phyloP scores from a whole-genome alignment of 768 basidiomycete species.

The Suillus plorans region DNA sequence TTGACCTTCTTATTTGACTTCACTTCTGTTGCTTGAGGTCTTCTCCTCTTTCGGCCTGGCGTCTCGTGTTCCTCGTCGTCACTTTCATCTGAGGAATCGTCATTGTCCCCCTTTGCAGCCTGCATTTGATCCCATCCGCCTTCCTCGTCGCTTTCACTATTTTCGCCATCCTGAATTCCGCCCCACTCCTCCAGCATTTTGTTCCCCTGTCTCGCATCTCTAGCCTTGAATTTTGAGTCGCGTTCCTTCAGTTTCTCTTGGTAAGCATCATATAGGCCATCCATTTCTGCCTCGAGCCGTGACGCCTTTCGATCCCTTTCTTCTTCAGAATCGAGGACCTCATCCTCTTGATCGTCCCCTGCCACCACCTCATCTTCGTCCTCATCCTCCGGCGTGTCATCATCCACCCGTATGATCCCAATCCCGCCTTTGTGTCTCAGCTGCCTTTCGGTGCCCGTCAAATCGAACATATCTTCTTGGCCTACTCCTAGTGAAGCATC shows the following conservation, averaged over 20 bases:
- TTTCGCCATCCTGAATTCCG: constrained; percentile 59
- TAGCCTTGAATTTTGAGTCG: constrained; percentile 85
- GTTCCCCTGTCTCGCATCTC: constrained; percentile 72
- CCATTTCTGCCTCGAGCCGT: constrained; percentile 81
- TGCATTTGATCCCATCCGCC: constrained; percentile 77
- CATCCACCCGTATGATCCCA: constrained; percentile 40
- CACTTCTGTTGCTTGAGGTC: constrained; percentile 23
- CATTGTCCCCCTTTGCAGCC: constrained; percentile 48
- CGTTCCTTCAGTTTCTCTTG: constrained; percentile 75
- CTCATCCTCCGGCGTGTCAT: constrained; percentile 42
- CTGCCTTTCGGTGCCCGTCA: constrained; percentile 58
- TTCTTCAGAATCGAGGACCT: constrained; percentile 61
- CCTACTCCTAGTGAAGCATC: constrained; percentile 73
- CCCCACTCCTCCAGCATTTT: constrained; percentile 79
- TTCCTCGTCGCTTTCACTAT: constrained; percentile 37
- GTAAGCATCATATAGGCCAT: constrained; percentile 87
- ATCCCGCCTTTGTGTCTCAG: constrained; percentile 41
- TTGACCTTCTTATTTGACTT: constrained; percentile 48
- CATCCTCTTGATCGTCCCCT: constrained; percentile 38
- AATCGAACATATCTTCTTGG: constrained; percentile 87
- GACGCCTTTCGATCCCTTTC: constrained; percentile 62
- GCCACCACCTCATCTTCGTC: constrained; percentile 33
- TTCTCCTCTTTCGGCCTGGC: constrained; percentile 42
- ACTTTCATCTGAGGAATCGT: constrained; percentile 53
- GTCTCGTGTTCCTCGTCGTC: constrained; percentile 35